phyloP scores from a whole-genome alignment of 352 stramenopile genomes.

The Aphanomyces cochlioides region DNA sequence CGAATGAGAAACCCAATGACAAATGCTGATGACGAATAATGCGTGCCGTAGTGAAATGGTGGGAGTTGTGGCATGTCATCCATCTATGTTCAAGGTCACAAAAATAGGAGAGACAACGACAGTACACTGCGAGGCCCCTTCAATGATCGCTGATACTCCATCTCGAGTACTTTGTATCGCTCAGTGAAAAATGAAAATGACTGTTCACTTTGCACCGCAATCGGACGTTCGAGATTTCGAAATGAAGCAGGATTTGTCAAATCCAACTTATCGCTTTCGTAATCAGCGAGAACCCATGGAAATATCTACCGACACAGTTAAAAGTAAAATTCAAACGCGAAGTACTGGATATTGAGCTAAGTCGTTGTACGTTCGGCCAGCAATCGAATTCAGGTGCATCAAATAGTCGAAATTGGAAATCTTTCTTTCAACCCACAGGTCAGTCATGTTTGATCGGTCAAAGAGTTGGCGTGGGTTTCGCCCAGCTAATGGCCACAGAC shows the following conservation, averaged over 20 bases:
- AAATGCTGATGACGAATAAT: conserved; percentile 85
- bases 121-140: not conserved
- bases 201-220: conserved; percentile 67
- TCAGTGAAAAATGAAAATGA: conserved; percentile 51
- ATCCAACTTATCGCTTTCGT: conserved; percentile 52
- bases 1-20: conserved; percentile 87
- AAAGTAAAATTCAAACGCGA: not conserved
- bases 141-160: conserved; percentile 28
- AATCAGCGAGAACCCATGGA: conserved; percentile 81
- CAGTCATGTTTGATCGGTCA: conserved; percentile 39
- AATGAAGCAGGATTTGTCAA: conserved; percentile 55
- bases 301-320: conserved; percentile 44
- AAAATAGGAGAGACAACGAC: conserved; percentile 3
- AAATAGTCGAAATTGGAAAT: conserved; percentile 95
- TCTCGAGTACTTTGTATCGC: conserved; percentile 69
- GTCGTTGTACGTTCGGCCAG: conserved; percentile 95
- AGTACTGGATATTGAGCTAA: conserved; percentile 95
- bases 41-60: conserved; percentile 86
- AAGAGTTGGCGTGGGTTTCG: conserved; percentile 18
- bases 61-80: conserved; percentile 47
- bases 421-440: conserved; percentile 80
- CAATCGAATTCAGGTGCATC: conserved; percentile 94
- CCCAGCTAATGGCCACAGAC: not conserved
- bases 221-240: conserved; percentile 72
- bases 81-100: conserved; percentile 13